Evolutionary conservation across 441 rosid species (phyloP).

Genomic region (Capsella rubella): DNA sequence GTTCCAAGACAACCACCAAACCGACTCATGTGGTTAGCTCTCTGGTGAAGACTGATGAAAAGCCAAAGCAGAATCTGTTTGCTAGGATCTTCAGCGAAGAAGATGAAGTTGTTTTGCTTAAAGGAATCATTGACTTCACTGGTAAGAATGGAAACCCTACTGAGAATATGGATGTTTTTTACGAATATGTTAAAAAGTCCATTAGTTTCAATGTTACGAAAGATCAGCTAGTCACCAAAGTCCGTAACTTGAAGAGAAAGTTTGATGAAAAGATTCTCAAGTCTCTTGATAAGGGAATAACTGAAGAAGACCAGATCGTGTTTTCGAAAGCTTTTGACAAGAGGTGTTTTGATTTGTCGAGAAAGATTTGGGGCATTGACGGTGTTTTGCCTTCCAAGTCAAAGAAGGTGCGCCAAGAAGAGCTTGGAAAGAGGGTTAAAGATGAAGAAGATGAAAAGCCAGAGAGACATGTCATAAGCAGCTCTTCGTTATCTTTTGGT

Average conservation of each 20-base stretch:
- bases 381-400: slow-evolving; percentile 29
- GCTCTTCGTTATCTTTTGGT: background rate
- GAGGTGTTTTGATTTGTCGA: slow-evolving; percentile 43
- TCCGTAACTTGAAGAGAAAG: background rate
- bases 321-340: slow-evolving; percentile 51
- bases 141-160: slow-evolving; percentile 42
- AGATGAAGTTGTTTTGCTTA: slow-evolving; percentile 53
- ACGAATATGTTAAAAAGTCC: slow-evolving; percentile 12
- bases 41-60: background rate
- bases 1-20: background rate
- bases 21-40: background rate
- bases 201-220: background rate
- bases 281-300: slow-evolving; percentile 36
- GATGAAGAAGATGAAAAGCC: background rate
- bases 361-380: slow-evolving; percentile 54
- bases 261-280: slow-evolving; percentile 1
- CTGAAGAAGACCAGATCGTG: slow-evolving; percentile 34
- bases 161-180: slow-evolving; percentile 48
- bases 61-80: background rate
- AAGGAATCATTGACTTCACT: slow-evolving; percentile 49
- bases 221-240: background rate
- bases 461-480: background rate
- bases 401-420: slow-evolving; percentile 2
- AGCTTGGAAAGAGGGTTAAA: background rate
- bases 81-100: slow-evolving; percentile 49